Base-by-base conservation (phyloP, 1,284 basidiomycete genomes). In the Papiliotrema fonsecae region DNA sequence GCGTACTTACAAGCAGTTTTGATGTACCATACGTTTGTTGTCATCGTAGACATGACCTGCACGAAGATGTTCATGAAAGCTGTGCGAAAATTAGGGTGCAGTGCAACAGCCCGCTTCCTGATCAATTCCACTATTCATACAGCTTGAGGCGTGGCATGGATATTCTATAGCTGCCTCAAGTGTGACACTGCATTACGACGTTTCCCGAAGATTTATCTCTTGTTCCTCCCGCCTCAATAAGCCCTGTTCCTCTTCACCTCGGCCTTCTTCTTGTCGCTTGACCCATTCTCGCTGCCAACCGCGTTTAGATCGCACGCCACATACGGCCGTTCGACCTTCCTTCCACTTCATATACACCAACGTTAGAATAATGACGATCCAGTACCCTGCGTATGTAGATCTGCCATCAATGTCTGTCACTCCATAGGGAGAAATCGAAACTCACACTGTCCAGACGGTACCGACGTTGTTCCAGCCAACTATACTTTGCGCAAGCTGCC, bases 301-400 rank as follows among this genome's bases (percentile, higher is more conserved):
- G 18, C 61, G 52, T 25, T 35, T 22, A 1, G 55, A 57, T 32
- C 37, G 49, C 27, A 37, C 51, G 4, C 69, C 67, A 24, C 60
- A 59, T 30, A 72, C 31, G 16, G 54, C 53, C 6, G 61, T 57
- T 6, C 74, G 58, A 10, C 72, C 74, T 51, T 75, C 74, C 16
- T 57, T 56, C 64, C 64, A 86, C 69, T 88, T 88, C 77, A 86
- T 77, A 57, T 75, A 76, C 38, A 84, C 62, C 38, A 89, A 76
- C 5, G 73, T 73, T n/a, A 61, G 74, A 36, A 85, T 81, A 45
- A 82, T 84, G 11, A 81, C 77, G 38, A 87, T 49, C 86, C 85
- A 88, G 70, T 86, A 87, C 59, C 82, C 81, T 14, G 84, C 79
- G 58, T 87, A 88, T 0, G 80, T 57, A 9, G 56, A 51, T 22